Evolutionary conservation across 306 rosid genomes (phyloP), one percentile per base, ranked within the genome.

Genomic region (Cicer bijugum): DNA sequence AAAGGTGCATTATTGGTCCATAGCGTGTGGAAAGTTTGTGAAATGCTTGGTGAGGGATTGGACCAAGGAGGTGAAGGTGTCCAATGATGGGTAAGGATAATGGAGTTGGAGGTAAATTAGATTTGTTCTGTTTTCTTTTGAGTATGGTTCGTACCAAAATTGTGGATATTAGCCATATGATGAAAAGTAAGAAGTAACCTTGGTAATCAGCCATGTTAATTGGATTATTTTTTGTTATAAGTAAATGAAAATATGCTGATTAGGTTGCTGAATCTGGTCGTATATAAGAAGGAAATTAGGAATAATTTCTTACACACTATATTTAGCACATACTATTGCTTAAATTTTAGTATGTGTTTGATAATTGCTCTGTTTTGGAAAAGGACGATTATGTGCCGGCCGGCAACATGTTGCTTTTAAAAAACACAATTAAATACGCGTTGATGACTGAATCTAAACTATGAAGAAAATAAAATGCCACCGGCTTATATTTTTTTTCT

Each of bases 1-100:
- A 75, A 58, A 89, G 84, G 14, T 83, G 87, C 9, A 89, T 74
- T 35, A 88, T 78, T 6, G 93, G 90, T 19, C 93, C 97, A 40
- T 89, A 73, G 12, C 75, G 82, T 52, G 58, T 71, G 23, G 90
- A 84, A 48, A 91, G 88, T n/a, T 71, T 84, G 75, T 75, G 79
- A 55, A 89, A 72, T n/a, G 86, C 77, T 28, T 82, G 96, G 72
- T 89, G 91, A 15, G 91, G 90, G 9, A 88, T 52, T 53, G 72
- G 75, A 12, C 75, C 77, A 3, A 84, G 80, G 62, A 82, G 91
- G 72, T 86, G 82, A 46, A 85, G 90, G 77, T 87, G 91, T 44
- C 94, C 94, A 3, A 89, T 89, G 59, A 89, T 77, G 3, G 94
- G 94, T 9, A 89, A 61, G 58, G 87, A 80, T 12, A 9, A 53